Base-by-base conservation (phyloP, 768 basidiomycete species). In the Leccinum disarticulatum region DNA sequence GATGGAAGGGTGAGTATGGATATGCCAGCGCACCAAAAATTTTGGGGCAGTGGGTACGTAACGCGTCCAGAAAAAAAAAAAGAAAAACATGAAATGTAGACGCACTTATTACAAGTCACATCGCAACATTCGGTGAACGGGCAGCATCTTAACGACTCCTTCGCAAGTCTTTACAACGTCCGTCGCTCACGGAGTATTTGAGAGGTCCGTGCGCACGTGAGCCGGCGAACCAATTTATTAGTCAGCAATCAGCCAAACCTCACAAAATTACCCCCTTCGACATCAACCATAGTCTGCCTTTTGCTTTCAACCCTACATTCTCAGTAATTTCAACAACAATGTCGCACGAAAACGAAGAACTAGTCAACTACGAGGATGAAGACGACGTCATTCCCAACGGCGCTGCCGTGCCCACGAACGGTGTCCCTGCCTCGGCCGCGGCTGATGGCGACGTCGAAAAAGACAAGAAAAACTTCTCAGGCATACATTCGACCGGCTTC, bases 401-500 rank as follows among this genome's bases (percentile, higher is more conserved):
- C 59, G 77, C 77, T 48, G 73, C 79, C 31, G 78, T 77, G 38
- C 69, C 83, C 35, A 76, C 77, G 30, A 73, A 81, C 31, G 83
- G 82, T 58, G 83, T 81, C 55, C 79, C 80, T 61, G 75, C 76
- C 43, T 73, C 77, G 58, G 72, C 77, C 48, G 76, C 79, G 41
- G 76, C 77, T 49, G 81, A 79, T 59, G 81, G 82, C 25, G 82
- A 76, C 49, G 85, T 78, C 61, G 87, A 83, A 63, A 93, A 91
- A 76, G 91, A 92, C 68, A 93, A 94, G 83, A 96, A 95, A 85
- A 97, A 96, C 75, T 98, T 96, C 72, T 96, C 97, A 61, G 97
- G 97, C 31, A 98, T 99, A 70, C 97, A 99, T 81, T 95, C 95
- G n/a, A 99, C 97, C 63, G 97, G 97, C 59, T 99, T 99, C 79